Evolutionary conservation across 148 eudicot species (phyloP), one percentile per base, ranked within the genome.

Genomic region (Hydrangea macrophylla): DNA sequence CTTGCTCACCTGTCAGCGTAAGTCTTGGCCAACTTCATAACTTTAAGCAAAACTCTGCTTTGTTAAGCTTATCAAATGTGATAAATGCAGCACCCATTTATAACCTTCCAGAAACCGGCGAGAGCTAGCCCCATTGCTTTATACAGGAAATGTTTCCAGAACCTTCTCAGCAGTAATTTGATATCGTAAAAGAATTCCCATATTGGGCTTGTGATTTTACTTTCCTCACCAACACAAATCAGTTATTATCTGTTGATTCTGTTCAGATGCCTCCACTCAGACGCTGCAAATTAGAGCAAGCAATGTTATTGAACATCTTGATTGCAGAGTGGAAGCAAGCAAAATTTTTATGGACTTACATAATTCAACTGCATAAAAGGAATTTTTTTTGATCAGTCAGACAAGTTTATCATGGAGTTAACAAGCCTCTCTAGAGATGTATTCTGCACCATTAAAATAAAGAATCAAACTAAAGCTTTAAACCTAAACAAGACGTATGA

Each of bases 211-310:
- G 25, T 23, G 1, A 2, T 64, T 44, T 31, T 31, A 15, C 6
- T 35, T 63, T 63, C 11, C 55, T 27, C 10, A 3, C 12, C 18
- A 27, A 26, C 31, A 20, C 36, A 42, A 44, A 10, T 28, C 15
- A 12, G 15, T 26, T 33, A 42, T 63, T 42, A n/a, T 25, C 20
- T 42, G 23, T 63, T 44, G 18, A 12, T 9, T 25, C 20, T 42
- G 23, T 63, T 44, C 50, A 12, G 3, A 42, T n/a, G 7, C 31
- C n/a, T 17, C 9, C n/a, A 18, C 30, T 65, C 22, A n/a, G 54
- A 24, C 22, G 23, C 69, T 65, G 69, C 27, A 35, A 11, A 65
- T 65, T 23, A 51, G 51, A 42, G 17, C 24, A 32, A 17, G 24
- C 10, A 0, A 31, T 22, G 10, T 32, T 20, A 51, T 35, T 45